Evolutionary conservation across 192 early-diverging fungal species (phyloP).

Genomic region (Backusella mclennaniae): DNA sequence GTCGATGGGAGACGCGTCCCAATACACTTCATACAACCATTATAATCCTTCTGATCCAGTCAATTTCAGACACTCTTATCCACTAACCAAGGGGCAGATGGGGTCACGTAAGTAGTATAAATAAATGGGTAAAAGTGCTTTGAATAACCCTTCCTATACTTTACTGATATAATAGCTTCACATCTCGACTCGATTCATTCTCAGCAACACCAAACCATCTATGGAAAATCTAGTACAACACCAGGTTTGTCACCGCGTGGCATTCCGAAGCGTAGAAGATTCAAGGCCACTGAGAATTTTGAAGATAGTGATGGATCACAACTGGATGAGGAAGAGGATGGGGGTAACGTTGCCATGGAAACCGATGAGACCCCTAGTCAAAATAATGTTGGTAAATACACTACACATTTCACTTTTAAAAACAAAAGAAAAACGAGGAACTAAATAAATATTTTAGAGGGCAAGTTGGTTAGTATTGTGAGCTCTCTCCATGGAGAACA

Average conservation of each 20-base stretch:
- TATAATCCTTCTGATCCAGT: constrained; percentile 14
- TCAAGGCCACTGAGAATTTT: neutral
- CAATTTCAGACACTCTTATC: constrained; percentile 13
- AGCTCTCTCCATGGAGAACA: neutral
- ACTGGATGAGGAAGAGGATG: neutral
- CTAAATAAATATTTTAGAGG: too few relatives aligned
- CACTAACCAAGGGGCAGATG: neutral
- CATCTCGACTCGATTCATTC: neutral
- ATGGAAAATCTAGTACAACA: neutral
- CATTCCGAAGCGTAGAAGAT: neutral
- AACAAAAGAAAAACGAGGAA: too few relatives aligned
- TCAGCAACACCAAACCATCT: neutral
- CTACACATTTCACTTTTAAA: neutral
- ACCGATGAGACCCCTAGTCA: neutral
- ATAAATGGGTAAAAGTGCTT: too few relatives aligned
- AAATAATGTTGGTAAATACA: neutral
- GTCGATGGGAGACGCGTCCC: neutral
- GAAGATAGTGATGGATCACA: neutral
- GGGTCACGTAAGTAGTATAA: neutral
- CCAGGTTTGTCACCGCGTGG: neutral
- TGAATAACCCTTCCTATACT: too few relatives aligned
- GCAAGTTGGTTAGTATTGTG: neutral
- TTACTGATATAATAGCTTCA: neutral
- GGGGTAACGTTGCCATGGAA: neutral
- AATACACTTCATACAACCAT: neutral